Evolutionary conservation across 768 basidiomycete species (phyloP).

Genomic region (Omphalotus guepiniiformis): DNA sequence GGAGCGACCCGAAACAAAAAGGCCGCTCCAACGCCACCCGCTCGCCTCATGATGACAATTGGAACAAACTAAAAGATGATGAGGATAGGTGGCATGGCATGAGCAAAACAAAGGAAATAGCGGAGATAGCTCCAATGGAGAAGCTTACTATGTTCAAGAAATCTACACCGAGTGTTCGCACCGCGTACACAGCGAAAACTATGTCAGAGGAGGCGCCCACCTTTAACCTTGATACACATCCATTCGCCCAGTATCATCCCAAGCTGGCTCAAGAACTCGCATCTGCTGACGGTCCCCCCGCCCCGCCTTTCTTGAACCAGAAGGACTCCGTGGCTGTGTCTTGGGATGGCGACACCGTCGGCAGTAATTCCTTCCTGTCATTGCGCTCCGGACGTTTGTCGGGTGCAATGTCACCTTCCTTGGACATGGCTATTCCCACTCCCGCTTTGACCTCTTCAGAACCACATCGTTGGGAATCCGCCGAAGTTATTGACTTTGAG

Average conservation of each 20-base stretch:
- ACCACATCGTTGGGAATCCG: slow-evolving; percentile 65
- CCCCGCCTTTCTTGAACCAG: slow-evolving; percentile 41
- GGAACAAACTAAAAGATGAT: slow-evolving; percentile 55
- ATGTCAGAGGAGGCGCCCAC: slow-evolving; percentile 36
- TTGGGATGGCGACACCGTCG: slow-evolving; percentile 52
- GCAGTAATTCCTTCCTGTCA: slow-evolving; percentile 47
- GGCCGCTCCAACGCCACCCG: slow-evolving; percentile 40
- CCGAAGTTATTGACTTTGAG: slow-evolving; percentile 52
- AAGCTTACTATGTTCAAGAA: slow-evolving; percentile 69
- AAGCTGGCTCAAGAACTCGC: slow-evolving; percentile 51
- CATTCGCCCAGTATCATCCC: slow-evolving; percentile 60
- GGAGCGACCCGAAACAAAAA: slow-evolving; percentile 37
- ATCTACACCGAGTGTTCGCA: slow-evolving; percentile 48
- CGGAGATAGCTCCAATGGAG: slow-evolving; percentile 45
- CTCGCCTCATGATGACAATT: slow-evolving; percentile 34
- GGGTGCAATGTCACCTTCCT: slow-evolving; percentile 47
- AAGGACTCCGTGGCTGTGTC: slow-evolving; percentile 41
- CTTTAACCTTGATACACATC: slow-evolving; percentile 33
- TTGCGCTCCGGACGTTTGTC: slow-evolving; percentile 35
- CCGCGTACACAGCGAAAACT: slow-evolving; percentile 44
- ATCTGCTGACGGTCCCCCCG: slow-evolving; percentile 29
- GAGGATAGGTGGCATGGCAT: slow-evolving; percentile 45
- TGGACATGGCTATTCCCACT: slow-evolving; percentile 55
- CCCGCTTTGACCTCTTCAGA: slow-evolving; percentile 49
- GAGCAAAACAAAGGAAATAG: slow-evolving; percentile 39